Base-by-base conservation (phyloP, 495 filamentous ascomycete genomes). In the Podospora conica region DNA sequence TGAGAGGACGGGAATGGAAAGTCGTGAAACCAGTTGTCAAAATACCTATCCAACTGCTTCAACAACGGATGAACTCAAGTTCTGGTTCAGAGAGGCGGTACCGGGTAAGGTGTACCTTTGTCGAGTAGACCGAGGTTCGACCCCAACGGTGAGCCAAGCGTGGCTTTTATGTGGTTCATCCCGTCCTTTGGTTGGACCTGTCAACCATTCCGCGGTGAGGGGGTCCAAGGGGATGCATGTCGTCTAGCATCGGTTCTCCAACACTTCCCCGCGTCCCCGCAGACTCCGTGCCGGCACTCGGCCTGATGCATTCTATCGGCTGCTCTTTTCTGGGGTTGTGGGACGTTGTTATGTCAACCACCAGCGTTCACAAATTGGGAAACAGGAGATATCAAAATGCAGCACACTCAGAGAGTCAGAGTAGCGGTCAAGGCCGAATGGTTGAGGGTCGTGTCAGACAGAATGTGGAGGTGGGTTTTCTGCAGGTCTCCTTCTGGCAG, bases 161-260 rank as follows among this genome's bases (percentile, higher is more conserved):
- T 48, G 60, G 20, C 10, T 54, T 53, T 54, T 54, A 54, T 25
- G 11, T 25, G n/a, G n/a, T n/a, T n/a, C n/a, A n/a, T n/a, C n/a
- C n/a, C 60, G 40, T 29, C 53, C 10, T 9, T 21, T 57, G 55
- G 22, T 24, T 57, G 22, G 53, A 22, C 53, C 23, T 55, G 25
- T 22, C 61, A 6, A 0, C 48, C 11, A 28, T 21, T 22, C 15
- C 53, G 25, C 25, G 61, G 25, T 63, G 61, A 55, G 61, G 61
- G 61, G 61, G n/a, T 18, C 9, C 9, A n/a, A 9, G 53, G 61
- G 61, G 28, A 8, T 10, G 12, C 3, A 31, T 53, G 59, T 29
- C 61, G 61, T 55, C 48, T 55, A 63, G 15, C 61, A 63, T 63
- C 61, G 61, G 61, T 40, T 63, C 61, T 63, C 61, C 61, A 63